These are phyloP conservation scores for Hymenoscyphus infarciens DNA, from an alignment of 2,329 filamentous ascomycete species.

Conservation along the genomic window DNA sequence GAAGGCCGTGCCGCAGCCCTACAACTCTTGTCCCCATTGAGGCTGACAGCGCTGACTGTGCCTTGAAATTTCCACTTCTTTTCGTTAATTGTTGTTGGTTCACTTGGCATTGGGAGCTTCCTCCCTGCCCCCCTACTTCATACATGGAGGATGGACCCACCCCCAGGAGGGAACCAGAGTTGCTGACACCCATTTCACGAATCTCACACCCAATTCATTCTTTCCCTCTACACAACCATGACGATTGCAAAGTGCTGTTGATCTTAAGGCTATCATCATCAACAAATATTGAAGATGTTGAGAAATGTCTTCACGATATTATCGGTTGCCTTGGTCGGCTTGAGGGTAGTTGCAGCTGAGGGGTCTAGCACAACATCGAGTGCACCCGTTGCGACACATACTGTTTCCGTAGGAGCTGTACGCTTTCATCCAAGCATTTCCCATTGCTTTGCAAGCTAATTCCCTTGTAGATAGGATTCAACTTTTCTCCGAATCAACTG, in stretches of 20 bases:
- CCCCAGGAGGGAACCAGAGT: constrained; percentile 12
- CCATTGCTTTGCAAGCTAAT: constrained; percentile 9
- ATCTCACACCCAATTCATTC: constrained; percentile 6
- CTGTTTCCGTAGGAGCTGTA: constrained; percentile 35
- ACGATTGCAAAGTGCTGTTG: constrained; percentile 4
- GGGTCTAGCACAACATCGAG: constrained; percentile 20
- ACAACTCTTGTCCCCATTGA: neutral
- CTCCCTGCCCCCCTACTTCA: neutral
- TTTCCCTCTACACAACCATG: constrained; percentile 16
- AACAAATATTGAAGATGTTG: constrained; percentile 21
- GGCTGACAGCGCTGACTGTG: constrained; percentile 8
- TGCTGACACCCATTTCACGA: constrained; percentile 10
- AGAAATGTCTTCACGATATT: constrained; percentile 18
- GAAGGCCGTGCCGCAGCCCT: constrained; percentile 3
- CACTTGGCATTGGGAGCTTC: constrained; percentile 1
- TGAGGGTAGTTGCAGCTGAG: constrained; percentile 11
- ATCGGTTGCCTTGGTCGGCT: constrained; percentile 17
- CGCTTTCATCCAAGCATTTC: constrained; percentile 13
- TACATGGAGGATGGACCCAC: constrained; percentile 8
- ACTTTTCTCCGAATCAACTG: constrained; percentile 37
- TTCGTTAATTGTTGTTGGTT: neutral
- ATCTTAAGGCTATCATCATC: constrained; percentile 1
- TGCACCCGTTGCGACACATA: constrained; percentile 27
- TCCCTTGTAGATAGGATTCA: constrained; percentile 24
- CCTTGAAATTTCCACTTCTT: constrained; percentile 8